Evolutionary conservation across 192 early-diverging fungal species (phyloP), one percentile per base, ranked within the genome.

Genomic region (Backusella westeae): DNA sequence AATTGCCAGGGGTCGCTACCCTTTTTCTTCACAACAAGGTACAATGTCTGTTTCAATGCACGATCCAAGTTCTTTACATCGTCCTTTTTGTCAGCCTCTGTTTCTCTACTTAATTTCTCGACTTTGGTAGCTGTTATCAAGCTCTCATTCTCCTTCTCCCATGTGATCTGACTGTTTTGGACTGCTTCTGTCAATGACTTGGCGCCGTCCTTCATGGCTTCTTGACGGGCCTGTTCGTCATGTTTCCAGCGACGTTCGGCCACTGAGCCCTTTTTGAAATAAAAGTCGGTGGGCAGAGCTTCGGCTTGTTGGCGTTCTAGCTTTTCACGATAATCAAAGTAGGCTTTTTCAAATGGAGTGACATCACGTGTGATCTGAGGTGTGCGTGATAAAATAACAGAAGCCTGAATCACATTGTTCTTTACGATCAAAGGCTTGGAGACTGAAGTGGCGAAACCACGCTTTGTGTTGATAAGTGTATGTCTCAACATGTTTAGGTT

Each of bases 31-130:
- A 96, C 92, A 69, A 96, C 85, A 59, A 97, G 78, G 84, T 94
- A 97, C 76, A 97, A 81, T 19, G 93, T 93, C 78, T 91, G 71
- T 68, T 92, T 85, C 74, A 95, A 87, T 41, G 84, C 87, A 74
- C 96, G 87, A 85, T 97, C 92, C 75, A 96, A 79, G n/a, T 87
- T 91, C 80, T 82, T 89, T 15, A 89, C 65, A 76, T 95, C 93
- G 23, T 90, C 86, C 17, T 67, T 81, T 32, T 75, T 80, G 79
- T 97, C 94, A 1, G 90, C 91, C 70, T 88, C 81, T 6, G 92
- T 94, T 36, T 85, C 74, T 35, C 91, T 72, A 35, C 84, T 81
- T 42, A 85, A 85, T 46, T 88, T 84, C 34, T 85, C 86, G 23
- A 94, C 71, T 75, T 93, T 78, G 56, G 36, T 71, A 32, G 36